Conservation (phyloP, 2,329 filamentous ascomycete species). For the Microascus cirrosus region DNA sequence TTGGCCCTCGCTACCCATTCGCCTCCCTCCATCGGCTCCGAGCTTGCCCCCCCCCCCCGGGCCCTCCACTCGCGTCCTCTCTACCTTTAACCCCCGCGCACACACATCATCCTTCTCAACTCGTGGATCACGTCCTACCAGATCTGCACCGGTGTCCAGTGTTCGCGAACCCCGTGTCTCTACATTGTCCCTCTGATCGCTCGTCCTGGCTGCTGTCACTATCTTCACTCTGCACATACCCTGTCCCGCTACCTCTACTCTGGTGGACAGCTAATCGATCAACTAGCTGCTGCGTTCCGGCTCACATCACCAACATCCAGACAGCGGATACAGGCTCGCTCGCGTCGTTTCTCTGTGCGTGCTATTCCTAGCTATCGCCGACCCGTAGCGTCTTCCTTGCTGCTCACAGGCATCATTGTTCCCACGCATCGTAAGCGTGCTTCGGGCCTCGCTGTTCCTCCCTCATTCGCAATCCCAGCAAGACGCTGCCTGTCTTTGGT, state of each 20-base stretch:
- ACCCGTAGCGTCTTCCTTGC: not conserved
- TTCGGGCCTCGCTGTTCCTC: constrained; percentile 1
- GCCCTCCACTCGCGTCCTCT: not conserved
- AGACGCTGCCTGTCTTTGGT: not conserved
- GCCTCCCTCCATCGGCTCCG: not conserved
- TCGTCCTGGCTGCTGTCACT: not conserved
- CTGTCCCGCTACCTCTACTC: not conserved
- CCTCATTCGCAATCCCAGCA: constrained; percentile 1
- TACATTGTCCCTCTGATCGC: not conserved
- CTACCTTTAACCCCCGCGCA: no score
- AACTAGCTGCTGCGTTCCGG: not conserved
- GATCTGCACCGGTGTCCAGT: not conserved
- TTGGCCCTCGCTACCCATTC: not conserved
- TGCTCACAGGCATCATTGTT: not conserved
- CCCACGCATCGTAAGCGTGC: not conserved
- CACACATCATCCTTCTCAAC: not conserved
- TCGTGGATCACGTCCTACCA: not conserved
- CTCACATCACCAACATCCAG: not conserved
- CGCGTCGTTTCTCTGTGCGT: not conserved
- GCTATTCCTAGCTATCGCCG: not conserved
- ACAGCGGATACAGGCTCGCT: not conserved
- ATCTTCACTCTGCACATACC: not conserved
- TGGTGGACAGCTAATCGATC: not conserved
- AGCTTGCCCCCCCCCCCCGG: not conserved
- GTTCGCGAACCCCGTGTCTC: not conserved